A percentile compares a stretch with the other conserved stretches of the same genome.
Evolutionary conservation across 371 early-diverging fungal species (phyloP).

Genomic region (Mucor indicus): DNA sequence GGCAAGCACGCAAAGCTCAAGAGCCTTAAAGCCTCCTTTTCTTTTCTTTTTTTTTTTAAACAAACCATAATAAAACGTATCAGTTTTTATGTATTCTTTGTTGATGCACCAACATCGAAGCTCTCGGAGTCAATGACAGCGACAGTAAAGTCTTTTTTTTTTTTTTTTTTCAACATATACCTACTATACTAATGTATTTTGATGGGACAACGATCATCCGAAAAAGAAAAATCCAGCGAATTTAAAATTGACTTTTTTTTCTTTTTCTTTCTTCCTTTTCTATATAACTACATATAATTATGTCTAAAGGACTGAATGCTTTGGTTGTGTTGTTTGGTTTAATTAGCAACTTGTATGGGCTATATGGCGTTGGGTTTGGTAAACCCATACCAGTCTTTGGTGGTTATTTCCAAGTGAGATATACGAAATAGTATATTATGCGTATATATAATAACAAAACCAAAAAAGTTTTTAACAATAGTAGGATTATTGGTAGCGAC

Average conservation of each 20-base stretch:
- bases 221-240: too few species aligned
- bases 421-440: not conserved
- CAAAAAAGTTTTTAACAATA: constrained; percentile 8
- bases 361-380: constrained; percentile 8
- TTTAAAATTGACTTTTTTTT: too few species aligned
- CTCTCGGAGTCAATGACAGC: too few species aligned
- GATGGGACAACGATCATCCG: too few species aligned
- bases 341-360: constrained; percentile 3
- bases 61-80: not conserved
- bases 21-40: not conserved
- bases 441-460: not conserved
- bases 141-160: too few species aligned
- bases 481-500: constrained; percentile 7
- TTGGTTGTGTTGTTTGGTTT: constrained; percentile 5
- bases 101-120: too few species aligned
- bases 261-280: not conserved
- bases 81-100: not conserved
- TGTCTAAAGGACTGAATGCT: constrained; percentile 5
- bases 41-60: not conserved
- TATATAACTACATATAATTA: not conserved
- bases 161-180: too few species aligned
- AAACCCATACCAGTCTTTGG: constrained; percentile 11
- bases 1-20: constrained; percentile 53
- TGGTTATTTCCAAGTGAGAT: constrained; percentile 18
- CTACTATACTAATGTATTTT: too few species aligned